Evolutionary conservation across 2,329 filamentous ascomycete genomes (phyloP), one percentile per base, ranked within the genome.

Genomic region (Emydomyces testavorans): DNA sequence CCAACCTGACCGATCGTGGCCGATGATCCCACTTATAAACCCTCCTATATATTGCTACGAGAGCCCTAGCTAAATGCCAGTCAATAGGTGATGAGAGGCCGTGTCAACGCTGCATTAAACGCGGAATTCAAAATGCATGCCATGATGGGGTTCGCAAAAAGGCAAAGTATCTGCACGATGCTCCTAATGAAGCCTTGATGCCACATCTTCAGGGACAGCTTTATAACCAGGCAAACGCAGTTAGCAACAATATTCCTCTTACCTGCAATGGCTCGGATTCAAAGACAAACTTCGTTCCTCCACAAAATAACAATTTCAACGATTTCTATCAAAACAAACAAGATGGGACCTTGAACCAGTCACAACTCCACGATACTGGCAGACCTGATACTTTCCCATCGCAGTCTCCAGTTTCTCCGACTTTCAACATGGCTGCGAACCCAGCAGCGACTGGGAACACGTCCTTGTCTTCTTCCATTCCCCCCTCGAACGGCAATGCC

Each of bases 131-230:
- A 59, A 88, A 94, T 63, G 80, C 80, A 52, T 98, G 92, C 62
- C 88, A 94, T 65, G 92, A 98, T 62, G 92, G 92, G 46, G 88
- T 96, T 44, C 83, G 92, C 54, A 98, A 98, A 69, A 98, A 96
- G 75, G 92, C 92, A 45, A 98, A 98, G 66, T 98, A 98, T 65
- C 83, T 98, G 49, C 89, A 96, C 62, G 92, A 96, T 74, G 88
- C 90, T 21, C 89, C 90, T 29, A 80, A 87, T 45, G 88, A 93
- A 63, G 88, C 88, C 38, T 73, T 95, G 53, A 78, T 90, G 62
- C 86, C 89, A n/a, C 87, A 92, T 35, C 75, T 92, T 40, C 81
- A 82, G 4, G 83, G 79, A 58, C 85, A 83, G 59, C 77, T 60
- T 52, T 67, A 68, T 57, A 76, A 60, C 72, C 65, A 65, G 68